Conservation (phyloP, 768 basidiomycete genomes). For the Dendrothele bispora region DNA sequence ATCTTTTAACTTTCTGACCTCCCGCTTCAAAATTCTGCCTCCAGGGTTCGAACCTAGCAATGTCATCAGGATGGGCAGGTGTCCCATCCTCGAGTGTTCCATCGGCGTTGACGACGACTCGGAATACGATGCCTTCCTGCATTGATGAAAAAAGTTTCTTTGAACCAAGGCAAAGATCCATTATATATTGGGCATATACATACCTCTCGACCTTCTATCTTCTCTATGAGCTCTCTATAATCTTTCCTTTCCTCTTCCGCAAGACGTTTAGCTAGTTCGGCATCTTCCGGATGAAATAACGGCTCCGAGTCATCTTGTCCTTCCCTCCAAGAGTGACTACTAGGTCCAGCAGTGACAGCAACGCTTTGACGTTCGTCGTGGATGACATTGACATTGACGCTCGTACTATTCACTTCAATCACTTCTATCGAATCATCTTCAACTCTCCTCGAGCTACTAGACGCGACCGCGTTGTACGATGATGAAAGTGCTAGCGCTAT, state of each 20-base stretch:
- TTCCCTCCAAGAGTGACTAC: too few species aligned
- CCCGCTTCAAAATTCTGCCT: background rate
- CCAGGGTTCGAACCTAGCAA: conserved; percentile 7
- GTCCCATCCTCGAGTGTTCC: conserved; percentile 8
- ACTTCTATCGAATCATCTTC: too few species aligned
- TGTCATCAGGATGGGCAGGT: conserved; percentile 7
- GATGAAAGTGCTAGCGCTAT: too few species aligned
- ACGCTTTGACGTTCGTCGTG: too few species aligned
- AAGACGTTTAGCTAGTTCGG: conserved; percentile 1
- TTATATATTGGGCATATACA: background rate
- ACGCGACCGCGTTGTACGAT: too few species aligned
- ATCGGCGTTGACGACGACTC: conserved; percentile 5
- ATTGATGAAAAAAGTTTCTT: too few species aligned
- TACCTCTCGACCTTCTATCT: background rate
- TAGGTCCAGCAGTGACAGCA: too few species aligned
- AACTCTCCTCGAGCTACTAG: too few species aligned
- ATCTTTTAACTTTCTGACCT: conserved; percentile 5
- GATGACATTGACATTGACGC: too few species aligned
- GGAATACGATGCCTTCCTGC: conserved; percentile 10
- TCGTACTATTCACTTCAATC: too few species aligned
- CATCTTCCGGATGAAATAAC: conserved; percentile 6
- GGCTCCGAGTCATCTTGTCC: too few species aligned
- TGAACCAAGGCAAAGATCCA: background rate
- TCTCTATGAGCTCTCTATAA: background rate
- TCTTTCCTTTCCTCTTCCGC: conserved; percentile 3